Evolutionary conservation across 2,329 filamentous ascomycete genomes (phyloP), one percentile per base, ranked within the genome.

Genomic region (Botrytis fragariae): DNA sequence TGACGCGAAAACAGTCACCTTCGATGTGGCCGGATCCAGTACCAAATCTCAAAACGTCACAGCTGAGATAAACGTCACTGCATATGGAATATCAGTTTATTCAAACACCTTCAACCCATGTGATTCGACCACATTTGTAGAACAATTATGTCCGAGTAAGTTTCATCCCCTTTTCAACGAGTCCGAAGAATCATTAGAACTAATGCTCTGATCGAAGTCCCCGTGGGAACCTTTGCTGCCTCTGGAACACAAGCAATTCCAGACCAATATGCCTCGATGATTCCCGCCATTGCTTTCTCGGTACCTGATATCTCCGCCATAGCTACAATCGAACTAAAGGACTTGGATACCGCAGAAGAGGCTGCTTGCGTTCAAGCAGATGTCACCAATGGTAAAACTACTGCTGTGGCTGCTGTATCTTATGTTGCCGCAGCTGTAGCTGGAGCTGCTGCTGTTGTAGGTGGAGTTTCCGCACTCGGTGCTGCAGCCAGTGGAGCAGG

Each of bases 301-400:
- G 86, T 99, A 45, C 96, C 96, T 68, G 95, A 99, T 81, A 92
- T 99, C 77, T 91, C 95, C 72, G 95, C 95, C 54, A 84, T 91
- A 79, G 96, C 95, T 48, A 96, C 91, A 62, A 85, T 99, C 76
- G 85, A 93, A 80, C 87, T 99, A 63, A 90, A 87, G 74, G 84
- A 89, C 7, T 83, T 89, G 57, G 88, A 91, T 45, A 85, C 84
- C 7, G 87, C 86, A 57, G 79, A 87, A 48, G 86, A 91, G 60
- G 87, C 97, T 14, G 95, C 94, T 35, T 99, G 96, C 82, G 91
- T 98, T 69, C 85, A 92, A 78, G 94, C 95, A 0, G 85, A 89
- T 60, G 90, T 99, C 73, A 89, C 88, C 76, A 99, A 99, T 81
- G 95, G 95, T 78, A 97, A 97, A 84, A 93, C 94, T 1, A 88